These are phyloP conservation scores for Chalciporus sp. DNA, from an alignment of 1,284 basidiomycete genomes.

Conservation along the genomic window DNA sequence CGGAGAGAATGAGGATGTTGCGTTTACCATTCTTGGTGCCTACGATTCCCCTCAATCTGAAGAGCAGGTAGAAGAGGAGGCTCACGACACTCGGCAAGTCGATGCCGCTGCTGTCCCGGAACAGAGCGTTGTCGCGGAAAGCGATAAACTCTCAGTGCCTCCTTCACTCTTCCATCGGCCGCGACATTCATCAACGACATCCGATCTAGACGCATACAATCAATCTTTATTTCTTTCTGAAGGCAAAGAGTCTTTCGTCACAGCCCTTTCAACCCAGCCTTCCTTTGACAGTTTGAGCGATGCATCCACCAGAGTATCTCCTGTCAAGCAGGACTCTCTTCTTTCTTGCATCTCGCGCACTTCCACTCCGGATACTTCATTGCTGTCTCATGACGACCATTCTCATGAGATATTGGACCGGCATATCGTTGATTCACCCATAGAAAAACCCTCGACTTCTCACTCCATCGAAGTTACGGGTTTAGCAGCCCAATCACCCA, in stretches of 20 bases:
- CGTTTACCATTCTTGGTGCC: constrained; percentile 20
- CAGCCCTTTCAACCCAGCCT: constrained; percentile 30
- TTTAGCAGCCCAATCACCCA: background rate
- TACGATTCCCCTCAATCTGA: constrained; percentile 17
- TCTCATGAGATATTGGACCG: constrained; percentile 11
- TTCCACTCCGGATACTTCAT: constrained; percentile 30
- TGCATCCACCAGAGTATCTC: constrained; percentile 18
- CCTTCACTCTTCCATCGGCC: background rate
- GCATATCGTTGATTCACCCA: background rate
- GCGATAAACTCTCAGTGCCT: background rate
- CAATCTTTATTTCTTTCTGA: constrained; percentile 22
- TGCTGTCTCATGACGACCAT: constrained; percentile 24
- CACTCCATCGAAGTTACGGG: background rate
- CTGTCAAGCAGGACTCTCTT: constrained; percentile 15
- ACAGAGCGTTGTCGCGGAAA: constrained; percentile 6
- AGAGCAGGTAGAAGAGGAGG: constrained; percentile 6
- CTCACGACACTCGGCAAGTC: constrained; percentile 6
- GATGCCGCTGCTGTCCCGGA: background rate
- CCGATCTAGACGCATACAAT: constrained; percentile 15
- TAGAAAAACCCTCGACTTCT: background rate
- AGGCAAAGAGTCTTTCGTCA: constrained; percentile 26
- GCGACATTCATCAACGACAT: constrained; percentile 1
- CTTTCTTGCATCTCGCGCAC: constrained; percentile 15
- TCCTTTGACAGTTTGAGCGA: constrained; percentile 27
- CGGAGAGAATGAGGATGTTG: constrained; percentile 16